These are phyloP conservation scores for Periconia macrospinosa DNA, from an alignment of 2,329 filamentous ascomycete genomes.

Conservation along the genomic window DNA sequence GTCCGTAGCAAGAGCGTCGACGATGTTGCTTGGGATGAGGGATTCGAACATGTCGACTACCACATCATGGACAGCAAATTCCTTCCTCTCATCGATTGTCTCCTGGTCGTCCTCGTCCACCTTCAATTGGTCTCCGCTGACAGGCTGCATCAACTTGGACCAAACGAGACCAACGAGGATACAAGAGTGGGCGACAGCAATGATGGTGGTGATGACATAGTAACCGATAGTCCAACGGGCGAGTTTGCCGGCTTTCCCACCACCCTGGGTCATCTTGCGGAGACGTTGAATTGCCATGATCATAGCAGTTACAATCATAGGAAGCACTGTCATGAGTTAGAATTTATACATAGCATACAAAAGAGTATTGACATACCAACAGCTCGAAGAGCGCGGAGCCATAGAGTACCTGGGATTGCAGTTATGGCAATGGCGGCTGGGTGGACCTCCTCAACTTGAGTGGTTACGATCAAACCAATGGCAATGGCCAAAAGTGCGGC, in stretches of 20 bases:
- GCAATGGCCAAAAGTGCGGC: slow-evolving; percentile 54
- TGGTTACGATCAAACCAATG: slow-evolving; percentile 53
- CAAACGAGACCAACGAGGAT: slow-evolving; percentile 54
- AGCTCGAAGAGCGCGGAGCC: slow-evolving; percentile 54
- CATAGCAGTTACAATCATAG: slow-evolving; percentile 57
- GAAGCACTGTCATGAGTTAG: slow-evolving; percentile 27
- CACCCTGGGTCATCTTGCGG: slow-evolving; percentile 49
- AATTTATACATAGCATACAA: neutral
- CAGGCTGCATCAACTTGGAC: slow-evolving; percentile 49
- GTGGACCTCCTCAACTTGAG: slow-evolving; percentile 48
- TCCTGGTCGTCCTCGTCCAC: slow-evolving; percentile 36
- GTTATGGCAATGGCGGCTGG: slow-evolving; percentile 47
- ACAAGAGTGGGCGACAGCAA: slow-evolving; percentile 53
- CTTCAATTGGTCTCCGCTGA: slow-evolving; percentile 36
- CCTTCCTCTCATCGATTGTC: slow-evolving; percentile 38
- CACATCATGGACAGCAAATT: slow-evolving; percentile 45
- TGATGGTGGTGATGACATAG: slow-evolving; percentile 54
- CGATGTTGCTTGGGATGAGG: slow-evolving; percentile 54
- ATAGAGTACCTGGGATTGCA: slow-evolving; percentile 54
- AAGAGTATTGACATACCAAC: slow-evolving; percentile 44
- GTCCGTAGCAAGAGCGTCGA: slow-evolving; percentile 51
- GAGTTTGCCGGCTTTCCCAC: slow-evolving; percentile 45
- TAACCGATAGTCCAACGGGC: slow-evolving; percentile 55
- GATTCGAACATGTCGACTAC: slow-evolving; percentile 55
- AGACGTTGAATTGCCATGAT: slow-evolving; percentile 55